Conservation (phyloP, 345 rosid species). For the Firmiana major region DNA sequence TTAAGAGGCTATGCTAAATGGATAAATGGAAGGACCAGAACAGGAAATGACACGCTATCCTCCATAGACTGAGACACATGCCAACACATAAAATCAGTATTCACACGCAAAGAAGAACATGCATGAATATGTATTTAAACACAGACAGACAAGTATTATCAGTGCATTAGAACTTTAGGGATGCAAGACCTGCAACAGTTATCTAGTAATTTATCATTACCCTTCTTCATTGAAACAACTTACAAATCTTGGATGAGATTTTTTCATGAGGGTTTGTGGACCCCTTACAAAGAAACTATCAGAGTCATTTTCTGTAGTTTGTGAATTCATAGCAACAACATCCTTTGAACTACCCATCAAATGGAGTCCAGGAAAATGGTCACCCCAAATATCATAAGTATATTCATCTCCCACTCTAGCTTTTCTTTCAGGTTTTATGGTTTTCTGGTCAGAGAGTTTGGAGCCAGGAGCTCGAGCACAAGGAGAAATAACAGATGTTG, state of each 20-base stretch:
- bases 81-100: background rate
- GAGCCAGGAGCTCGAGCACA: slow-evolving; percentile 80
- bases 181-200: slow-evolving; percentile 1
- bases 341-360: slow-evolving; percentile 37
- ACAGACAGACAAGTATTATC: background rate
- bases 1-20: background rate
- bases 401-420: slow-evolving; percentile 30
- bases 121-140: background rate
- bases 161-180: background rate
- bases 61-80: background rate
- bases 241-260: slow-evolving; percentile 45
- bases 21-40: background rate
- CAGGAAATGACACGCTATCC: background rate
- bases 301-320: slow-evolving; percentile 37
- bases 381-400: slow-evolving; percentile 84
- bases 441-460: slow-evolving; percentile 28
- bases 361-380: slow-evolving; percentile 60
- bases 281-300: slow-evolving; percentile 80
- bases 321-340: slow-evolving; percentile 34
- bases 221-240: slow-evolving; percentile 49
- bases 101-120: background rate
- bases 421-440: slow-evolving; percentile 30
- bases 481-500: slow-evolving; percentile 49
- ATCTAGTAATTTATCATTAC: slow-evolving; percentile 35
- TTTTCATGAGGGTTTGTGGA: slow-evolving; percentile 65